Percentiles rank a stretch among this genome's conserved stretches.
phyloP scores from a whole-genome alignment of 2,329 filamentous ascomycete species.

The Didymosphaeria variabile region DNA sequence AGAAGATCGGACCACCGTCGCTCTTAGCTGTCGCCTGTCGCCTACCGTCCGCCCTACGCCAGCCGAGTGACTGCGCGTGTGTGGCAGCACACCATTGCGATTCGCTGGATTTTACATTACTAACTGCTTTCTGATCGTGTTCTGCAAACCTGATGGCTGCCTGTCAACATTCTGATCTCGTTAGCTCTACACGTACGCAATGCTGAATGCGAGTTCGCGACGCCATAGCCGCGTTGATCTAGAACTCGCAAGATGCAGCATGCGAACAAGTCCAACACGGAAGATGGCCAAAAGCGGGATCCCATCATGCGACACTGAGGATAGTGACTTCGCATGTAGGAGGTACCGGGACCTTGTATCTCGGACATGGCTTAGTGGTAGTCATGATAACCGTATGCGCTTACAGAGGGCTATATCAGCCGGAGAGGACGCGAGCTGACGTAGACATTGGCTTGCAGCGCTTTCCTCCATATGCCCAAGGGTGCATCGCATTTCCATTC shows the following conservation, averaged over 20 bases:
- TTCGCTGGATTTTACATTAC: not conserved
- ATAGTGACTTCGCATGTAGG: not conserved
- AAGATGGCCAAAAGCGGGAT: not conserved
- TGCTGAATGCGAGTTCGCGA: not conserved
- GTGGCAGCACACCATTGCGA: not conserved
- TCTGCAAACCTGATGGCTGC: not conserved
- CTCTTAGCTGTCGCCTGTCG: not conserved
- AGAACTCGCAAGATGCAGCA: not conserved
- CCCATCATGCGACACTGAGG: not conserved
- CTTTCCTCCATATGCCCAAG: not conserved
- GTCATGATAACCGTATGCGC: not conserved
- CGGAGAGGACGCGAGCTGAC: not conserved
- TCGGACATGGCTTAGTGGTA: too few species aligned
- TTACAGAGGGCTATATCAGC: not conserved
- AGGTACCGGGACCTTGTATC: not conserved
- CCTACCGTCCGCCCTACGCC: not conserved
- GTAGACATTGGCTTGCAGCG: not conserved
- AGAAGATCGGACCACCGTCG: not conserved
- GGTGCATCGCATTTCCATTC: not conserved
- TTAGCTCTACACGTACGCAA: not conserved
- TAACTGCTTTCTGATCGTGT: not conserved
- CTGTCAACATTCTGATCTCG: not conserved
- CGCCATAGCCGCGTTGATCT: slow-evolving; percentile 2
- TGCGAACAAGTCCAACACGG: not conserved
- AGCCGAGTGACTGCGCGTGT: not conserved